Evolutionary conservation across 306 rosid genomes (phyloP).

Genomic region (Senna tora): DNA sequence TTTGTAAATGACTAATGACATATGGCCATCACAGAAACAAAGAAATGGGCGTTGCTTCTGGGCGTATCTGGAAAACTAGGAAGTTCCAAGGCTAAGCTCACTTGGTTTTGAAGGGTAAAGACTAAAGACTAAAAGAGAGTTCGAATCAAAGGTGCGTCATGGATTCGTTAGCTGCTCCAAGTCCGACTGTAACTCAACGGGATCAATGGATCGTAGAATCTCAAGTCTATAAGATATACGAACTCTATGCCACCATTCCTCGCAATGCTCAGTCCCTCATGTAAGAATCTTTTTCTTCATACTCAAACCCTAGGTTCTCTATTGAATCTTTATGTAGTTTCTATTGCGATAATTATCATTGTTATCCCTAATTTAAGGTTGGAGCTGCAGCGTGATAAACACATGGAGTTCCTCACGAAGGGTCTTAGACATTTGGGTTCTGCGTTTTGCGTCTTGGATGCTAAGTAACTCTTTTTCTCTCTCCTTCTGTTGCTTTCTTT

Average conservation of each 20-base stretch:
- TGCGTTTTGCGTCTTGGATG: conserved; percentile 70
- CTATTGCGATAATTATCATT: neutral
- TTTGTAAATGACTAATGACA: no score
- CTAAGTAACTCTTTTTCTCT: conserved; percentile 58
- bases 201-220: conserved; percentile 70
- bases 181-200: conserved; percentile 58
- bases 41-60: neutral
- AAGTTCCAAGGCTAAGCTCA: neutral
- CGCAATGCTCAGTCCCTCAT: conserved; percentile 57
- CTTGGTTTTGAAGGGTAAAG: neutral
- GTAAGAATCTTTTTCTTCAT: conserved; percentile 35
- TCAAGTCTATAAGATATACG: conserved; percentile 58
- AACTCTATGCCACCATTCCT: conserved; percentile 52
- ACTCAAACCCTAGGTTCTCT: neutral
- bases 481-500: neutral
- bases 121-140: neutral
- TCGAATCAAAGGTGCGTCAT: neutral
- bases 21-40: no score
- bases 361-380: conserved; percentile 46
- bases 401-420: conserved; percentile 59
- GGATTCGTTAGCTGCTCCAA: conserved; percentile 39
- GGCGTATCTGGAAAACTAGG: neutral
- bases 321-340: neutral
- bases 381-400: conserved; percentile 80
- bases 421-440: conserved; percentile 72